Conservation (phyloP, 768 basidiomycete species). For the Leccinum truebloodii region DNA sequence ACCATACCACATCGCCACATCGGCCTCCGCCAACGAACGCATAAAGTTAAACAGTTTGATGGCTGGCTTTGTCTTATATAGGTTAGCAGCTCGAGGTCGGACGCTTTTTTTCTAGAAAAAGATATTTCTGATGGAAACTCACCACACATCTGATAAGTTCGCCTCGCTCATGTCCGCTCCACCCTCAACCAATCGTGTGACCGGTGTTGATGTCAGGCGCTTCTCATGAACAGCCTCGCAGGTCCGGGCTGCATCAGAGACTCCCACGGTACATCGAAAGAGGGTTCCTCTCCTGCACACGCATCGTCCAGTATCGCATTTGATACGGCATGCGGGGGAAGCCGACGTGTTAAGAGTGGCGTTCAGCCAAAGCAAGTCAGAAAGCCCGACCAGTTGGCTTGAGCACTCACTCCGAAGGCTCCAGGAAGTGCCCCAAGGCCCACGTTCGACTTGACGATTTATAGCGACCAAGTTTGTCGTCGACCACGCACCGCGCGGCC, state of each 20-base stretch:
- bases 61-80: constrained; percentile 28
- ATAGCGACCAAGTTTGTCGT: constrained; percentile 38
- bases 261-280: constrained; percentile 23
- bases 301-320: constrained; percentile 30
- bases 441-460: constrained; percentile 36
- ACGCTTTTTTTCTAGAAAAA: constrained; percentile 19
- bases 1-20: constrained; percentile 11
- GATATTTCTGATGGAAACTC: constrained; percentile 22
- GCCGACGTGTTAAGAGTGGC: constrained; percentile 18
- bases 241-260: constrained; percentile 25
- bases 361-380: background rate
- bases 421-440: constrained; percentile 31
- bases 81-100: constrained; percentile 37
- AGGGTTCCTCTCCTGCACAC: constrained; percentile 21
- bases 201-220: constrained; percentile 8
- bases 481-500: constrained; percentile 37
- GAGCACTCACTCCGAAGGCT: constrained; percentile 26
- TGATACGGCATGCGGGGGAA: constrained; percentile 31
- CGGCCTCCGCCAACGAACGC: constrained; percentile 20
- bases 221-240: constrained; percentile 15
- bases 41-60: constrained; percentile 35
- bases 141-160: constrained; percentile 30
- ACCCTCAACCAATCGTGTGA: constrained; percentile 24
- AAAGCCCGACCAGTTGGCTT: background rate
- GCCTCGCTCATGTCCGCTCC: constrained; percentile 19